Evolutionary conservation across 495 filamentous ascomycete genomes (phyloP).

Genomic region (Durotheca rogersii): DNA sequence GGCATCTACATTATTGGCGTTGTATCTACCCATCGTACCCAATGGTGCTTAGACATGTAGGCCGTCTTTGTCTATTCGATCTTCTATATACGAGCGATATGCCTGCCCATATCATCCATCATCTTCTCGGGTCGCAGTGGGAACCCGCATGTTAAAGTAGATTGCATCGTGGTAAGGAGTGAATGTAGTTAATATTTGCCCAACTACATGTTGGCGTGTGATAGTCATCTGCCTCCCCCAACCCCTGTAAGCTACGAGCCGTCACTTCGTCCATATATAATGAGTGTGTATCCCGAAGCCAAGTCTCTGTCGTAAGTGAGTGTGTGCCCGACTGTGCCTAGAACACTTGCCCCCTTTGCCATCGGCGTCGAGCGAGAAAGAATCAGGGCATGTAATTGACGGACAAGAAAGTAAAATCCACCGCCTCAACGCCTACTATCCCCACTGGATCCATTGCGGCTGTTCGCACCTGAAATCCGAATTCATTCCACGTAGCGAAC

Average conservation of each 20-base stretch:
- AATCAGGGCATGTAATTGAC: neutral
- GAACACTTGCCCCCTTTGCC: neutral
- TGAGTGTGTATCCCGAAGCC: neutral
- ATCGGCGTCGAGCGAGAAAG: neutral
- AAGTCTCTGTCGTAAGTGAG: neutral
- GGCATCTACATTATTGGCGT: no score
- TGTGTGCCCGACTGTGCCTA: neutral
- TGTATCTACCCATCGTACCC: no score
- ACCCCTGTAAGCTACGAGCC: neutral
- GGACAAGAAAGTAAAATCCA: neutral
- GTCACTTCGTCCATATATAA: slow-evolving; percentile 1
- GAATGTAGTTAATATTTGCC: slow-evolving; percentile 13
- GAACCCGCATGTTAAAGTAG: neutral
- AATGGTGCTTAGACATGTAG: no score
- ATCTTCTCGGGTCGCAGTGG: no score
- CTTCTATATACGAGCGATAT: no score
- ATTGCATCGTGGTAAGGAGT: neutral
- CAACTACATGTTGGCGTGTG: neutral
- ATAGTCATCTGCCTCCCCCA: neutral
- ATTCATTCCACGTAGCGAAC: no score
- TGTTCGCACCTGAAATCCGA: no score
- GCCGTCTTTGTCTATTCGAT: no score
- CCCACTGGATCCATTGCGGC: no score
- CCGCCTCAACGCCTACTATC: neutral
- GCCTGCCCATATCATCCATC: no score